Evolutionary conservation across 441 rosid genomes (phyloP).

Genomic region (Gossypium gossypioides): DNA sequence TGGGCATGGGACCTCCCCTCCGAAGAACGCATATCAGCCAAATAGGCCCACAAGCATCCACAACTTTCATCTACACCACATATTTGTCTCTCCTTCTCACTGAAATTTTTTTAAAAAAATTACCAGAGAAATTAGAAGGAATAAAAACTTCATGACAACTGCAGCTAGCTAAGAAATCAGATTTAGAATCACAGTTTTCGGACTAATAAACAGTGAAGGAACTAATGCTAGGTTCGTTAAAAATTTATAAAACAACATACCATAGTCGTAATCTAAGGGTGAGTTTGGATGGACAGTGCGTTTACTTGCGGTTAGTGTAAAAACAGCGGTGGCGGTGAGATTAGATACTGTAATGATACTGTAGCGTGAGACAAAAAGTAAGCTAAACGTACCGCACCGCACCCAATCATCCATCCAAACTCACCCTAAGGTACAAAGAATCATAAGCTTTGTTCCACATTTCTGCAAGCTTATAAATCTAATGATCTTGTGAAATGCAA

Average conservation of each 20-base stretch:
- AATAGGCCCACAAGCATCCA: constrained; percentile 87
- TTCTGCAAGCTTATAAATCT: background rate
- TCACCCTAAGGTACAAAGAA: background rate
- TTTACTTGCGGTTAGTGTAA: too few species aligned
- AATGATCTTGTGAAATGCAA: background rate
- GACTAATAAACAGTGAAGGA: background rate
- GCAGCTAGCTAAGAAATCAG: background rate
- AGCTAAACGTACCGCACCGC: too few species aligned
- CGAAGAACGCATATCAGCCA: constrained; percentile 60
- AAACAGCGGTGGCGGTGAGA: too few species aligned
- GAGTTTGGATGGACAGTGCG: too few species aligned
- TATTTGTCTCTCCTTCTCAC: constrained; percentile 85
- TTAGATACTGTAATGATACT: too few species aligned
- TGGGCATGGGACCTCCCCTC: constrained; percentile 61
- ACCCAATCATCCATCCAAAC: too few species aligned
- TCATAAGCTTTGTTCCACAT: background rate
- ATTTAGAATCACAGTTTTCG: background rate
- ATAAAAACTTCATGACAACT: background rate
- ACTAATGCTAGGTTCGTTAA: background rate
- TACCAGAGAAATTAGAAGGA: background rate
- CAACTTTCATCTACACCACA: constrained; percentile 56
- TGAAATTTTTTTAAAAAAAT: constrained; percentile 26
- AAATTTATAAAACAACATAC: background rate
- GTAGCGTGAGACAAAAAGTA: too few species aligned
- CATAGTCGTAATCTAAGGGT: background rate